Evolutionary conservation across 2,329 filamentous ascomycete genomes (phyloP).

Genomic region (Epichloe glyceriae): DNA sequence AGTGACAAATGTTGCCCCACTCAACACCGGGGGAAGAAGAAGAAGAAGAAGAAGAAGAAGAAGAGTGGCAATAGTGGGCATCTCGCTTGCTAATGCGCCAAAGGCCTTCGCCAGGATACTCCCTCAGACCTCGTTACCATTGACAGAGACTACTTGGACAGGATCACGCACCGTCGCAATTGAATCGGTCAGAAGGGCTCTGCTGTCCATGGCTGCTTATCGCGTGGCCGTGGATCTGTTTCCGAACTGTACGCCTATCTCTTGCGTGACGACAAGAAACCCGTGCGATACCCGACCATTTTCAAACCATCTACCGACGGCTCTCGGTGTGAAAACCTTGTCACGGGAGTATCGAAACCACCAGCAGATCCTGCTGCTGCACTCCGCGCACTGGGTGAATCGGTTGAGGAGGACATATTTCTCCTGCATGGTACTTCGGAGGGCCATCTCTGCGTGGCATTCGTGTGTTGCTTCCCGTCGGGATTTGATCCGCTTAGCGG

Average conservation of each 20-base stretch:
- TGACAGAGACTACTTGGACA: constrained; percentile 35
- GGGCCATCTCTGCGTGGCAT: constrained; percentile 33
- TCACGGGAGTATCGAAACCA: constrained; percentile 18
- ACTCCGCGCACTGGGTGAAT: constrained; percentile 32
- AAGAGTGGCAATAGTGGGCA: no score
- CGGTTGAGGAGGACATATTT: constrained; percentile 43
- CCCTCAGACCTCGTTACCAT: constrained; percentile 40
- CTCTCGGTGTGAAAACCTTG: constrained; percentile 25
- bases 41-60: no score
- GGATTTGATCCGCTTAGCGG: constrained; percentile 32
- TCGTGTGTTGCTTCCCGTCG: constrained; percentile 37
- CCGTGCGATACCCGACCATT: constrained; percentile 33
- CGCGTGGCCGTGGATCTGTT: constrained; percentile 27
- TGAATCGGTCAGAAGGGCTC: constrained; percentile 26
- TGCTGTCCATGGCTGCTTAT: constrained; percentile 29
- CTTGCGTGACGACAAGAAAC: constrained; percentile 32
- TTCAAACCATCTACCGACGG: constrained; percentile 25
- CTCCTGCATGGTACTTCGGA: constrained; percentile 28
- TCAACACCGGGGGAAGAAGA: no score
- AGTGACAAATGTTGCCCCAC: no score
- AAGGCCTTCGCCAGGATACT: constrained; percentile 28
- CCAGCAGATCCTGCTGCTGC: constrained; percentile 19
- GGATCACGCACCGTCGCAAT: constrained; percentile 26
- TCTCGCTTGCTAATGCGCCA: not conserved
- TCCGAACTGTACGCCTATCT: constrained; percentile 36